Evolutionary conservation across 108 stramenopile species (phyloP).

Genomic region (Seminavis robusta): DNA sequence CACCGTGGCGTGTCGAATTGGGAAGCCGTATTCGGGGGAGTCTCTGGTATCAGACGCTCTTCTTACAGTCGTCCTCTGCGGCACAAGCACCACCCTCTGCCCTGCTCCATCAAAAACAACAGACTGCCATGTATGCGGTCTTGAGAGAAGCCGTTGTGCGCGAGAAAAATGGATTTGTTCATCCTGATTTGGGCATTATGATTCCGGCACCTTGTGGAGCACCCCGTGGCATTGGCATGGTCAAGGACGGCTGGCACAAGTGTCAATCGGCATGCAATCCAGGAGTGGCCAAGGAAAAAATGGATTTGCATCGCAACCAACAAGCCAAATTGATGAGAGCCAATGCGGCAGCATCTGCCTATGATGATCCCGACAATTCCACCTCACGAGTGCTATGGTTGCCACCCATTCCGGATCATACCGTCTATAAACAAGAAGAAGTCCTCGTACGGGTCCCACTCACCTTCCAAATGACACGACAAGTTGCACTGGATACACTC

Average conservation of each 20-base stretch:
- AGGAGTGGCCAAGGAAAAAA: constrained; percentile 50
- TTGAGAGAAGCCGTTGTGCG: constrained; percentile 70
- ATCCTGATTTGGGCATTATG: constrained; percentile 80
- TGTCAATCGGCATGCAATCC: constrained; percentile 72
- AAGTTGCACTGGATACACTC: constrained; percentile 58
- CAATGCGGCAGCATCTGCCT: neutral
- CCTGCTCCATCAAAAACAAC: too few species aligned
- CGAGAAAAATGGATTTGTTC: constrained; percentile 72
- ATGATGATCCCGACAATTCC: neutral
- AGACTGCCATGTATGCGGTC: constrained; percentile 53
- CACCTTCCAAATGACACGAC: constrained; percentile 74
- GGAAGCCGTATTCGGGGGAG: constrained; percentile 35
- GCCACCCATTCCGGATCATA: neutral
- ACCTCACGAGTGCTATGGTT: neutral
- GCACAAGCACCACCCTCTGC: too few species aligned
- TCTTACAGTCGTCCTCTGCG: too few species aligned
- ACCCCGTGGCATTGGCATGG: constrained; percentile 73
- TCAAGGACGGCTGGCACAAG: constrained; percentile 47
- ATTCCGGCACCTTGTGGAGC: constrained; percentile 77
- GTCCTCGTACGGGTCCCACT: constrained; percentile 69
- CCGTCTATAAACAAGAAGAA: constrained; percentile 45
- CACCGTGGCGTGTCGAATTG: constrained; percentile 47
- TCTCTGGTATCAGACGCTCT: constrained; percentile 19
- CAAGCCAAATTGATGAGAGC: neutral
- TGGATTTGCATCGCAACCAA: constrained; percentile 1